Percentiles rank a stretch among this genome's conserved stretches.
phyloP scores from a whole-genome alignment of 495 filamentous ascomycete species.

The Podospora didyma region DNA sequence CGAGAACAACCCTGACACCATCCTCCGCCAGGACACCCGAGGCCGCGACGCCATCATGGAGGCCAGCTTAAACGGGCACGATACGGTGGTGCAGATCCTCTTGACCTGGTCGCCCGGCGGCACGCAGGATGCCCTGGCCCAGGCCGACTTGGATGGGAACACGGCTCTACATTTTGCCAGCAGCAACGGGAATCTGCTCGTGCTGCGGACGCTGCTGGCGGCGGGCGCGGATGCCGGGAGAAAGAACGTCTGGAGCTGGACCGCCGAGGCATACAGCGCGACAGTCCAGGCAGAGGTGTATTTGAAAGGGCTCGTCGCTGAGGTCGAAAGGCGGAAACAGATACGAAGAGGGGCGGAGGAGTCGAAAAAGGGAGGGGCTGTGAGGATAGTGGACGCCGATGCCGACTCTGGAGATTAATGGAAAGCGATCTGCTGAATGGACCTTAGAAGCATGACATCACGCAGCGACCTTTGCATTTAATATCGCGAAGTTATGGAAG shows the following conservation, averaged over 20 bases:
- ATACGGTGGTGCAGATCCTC: conserved; percentile 57
- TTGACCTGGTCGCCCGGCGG: conserved; percentile 49
- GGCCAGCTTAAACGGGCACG: conserved; percentile 51
- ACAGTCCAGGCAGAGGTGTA: conserved; percentile 75
- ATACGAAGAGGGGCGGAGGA: conserved; percentile 24
- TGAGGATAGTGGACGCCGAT: conserved; percentile 31
- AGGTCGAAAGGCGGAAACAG: conserved; percentile 43
- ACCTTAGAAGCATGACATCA: too few relatives aligned
- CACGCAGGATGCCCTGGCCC: conserved; percentile 40
- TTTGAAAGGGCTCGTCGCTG: conserved; percentile 60
- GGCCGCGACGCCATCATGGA: conserved; percentile 58
- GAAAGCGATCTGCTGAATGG: too few relatives aligned
- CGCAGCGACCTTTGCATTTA: too few relatives aligned
- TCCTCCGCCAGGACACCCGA: conserved; percentile 50
- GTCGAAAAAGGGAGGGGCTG: conserved; percentile 27
- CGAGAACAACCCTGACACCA: conserved; percentile 34
- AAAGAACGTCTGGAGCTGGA: conserved; percentile 68
- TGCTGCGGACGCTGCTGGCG: conserved; percentile 65
- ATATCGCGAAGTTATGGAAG: too few relatives aligned
- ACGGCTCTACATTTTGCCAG: conserved; percentile 71
- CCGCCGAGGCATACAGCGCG: conserved; percentile 64
- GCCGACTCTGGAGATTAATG: conserved; percentile 7
- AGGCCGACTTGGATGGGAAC: conserved; percentile 63
- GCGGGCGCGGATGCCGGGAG: conserved; percentile 60
- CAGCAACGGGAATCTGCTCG: conserved; percentile 65